A percentile compares a stretch with the other conserved stretches of the same genome.
Evolutionary conservation across 805 yeast genomes (phyloP).

Genomic region (Yarrowia sp.): DNA sequence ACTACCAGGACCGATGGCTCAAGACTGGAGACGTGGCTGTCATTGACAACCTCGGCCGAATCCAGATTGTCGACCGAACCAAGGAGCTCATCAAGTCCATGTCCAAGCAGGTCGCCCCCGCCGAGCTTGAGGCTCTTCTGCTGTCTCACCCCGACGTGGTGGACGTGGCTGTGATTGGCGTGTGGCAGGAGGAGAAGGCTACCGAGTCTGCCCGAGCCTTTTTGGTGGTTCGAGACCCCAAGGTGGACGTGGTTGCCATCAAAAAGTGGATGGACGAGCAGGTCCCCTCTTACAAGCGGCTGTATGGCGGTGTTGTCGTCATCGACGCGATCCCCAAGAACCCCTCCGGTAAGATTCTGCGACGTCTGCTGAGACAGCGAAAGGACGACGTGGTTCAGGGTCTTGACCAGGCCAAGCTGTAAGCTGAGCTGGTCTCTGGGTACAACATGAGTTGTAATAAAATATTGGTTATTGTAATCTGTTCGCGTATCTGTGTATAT

Average conservation of each 20-base stretch:
- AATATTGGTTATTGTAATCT: too few species aligned
- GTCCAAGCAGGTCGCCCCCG: constrained; percentile 36
- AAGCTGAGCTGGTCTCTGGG: too few species aligned
- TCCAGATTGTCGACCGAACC: constrained; percentile 56
- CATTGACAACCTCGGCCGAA: constrained; percentile 42
- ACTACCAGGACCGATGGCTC: constrained; percentile 35
- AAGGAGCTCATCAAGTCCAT: constrained; percentile 62
- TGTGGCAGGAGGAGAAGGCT: constrained; percentile 38
- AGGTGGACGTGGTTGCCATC: constrained; percentile 26
- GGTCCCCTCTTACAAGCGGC: constrained; percentile 36
- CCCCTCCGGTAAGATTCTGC: constrained; percentile 87
- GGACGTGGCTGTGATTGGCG: constrained; percentile 34
- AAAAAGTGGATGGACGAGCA: constrained; percentile 33
- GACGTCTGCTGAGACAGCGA: constrained; percentile 75
- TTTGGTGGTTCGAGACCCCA: constrained; percentile 29
- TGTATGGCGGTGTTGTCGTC: constrained; percentile 49
- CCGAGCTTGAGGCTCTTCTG: constrained; percentile 34
- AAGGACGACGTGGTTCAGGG: constrained; percentile 29
- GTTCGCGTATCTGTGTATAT: too few species aligned
- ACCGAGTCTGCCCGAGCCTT: constrained; percentile 35
- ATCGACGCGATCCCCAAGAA: constrained; percentile 87
- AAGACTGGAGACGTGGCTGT: constrained; percentile 57
- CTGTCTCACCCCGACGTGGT: constrained; percentile 33
- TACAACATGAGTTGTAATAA: too few species aligned
- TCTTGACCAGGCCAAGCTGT: constrained; percentile 12